Conservation (phyloP, 805 yeast species). For the Metschnikowia reukaufii region DNA sequence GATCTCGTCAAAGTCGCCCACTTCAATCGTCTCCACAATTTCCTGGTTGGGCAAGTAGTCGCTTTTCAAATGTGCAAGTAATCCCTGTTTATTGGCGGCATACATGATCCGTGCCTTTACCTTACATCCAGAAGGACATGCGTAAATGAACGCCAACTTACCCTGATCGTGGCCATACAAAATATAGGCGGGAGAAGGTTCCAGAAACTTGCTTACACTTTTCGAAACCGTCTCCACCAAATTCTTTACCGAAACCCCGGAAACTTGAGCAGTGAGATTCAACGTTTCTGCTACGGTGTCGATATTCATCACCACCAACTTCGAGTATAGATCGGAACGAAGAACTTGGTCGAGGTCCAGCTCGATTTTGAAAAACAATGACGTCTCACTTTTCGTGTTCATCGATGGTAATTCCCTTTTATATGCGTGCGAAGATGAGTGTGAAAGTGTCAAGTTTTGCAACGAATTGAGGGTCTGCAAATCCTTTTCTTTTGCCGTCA, state of each 20-base stretch:
- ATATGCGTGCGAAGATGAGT: constrained; percentile 10
- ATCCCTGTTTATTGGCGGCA: constrained; percentile 74
- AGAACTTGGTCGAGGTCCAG: constrained; percentile 24
- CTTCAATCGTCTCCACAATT: constrained; percentile 56
- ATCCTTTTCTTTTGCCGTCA: constrained; percentile 59
- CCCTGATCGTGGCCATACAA: constrained; percentile 45
- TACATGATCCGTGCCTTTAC: constrained; percentile 91
- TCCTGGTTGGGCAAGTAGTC: constrained; percentile 23
- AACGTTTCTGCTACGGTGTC: constrained; percentile 48
- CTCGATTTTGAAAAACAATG: constrained; percentile 18
- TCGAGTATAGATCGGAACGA: constrained; percentile 19
- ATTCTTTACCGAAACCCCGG: constrained; percentile 19
- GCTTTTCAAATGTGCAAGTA: constrained; percentile 50
- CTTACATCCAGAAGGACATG: constrained; percentile 88
- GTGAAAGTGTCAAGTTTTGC: constrained; percentile 31
- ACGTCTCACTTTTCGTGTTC: constrained; percentile 19
- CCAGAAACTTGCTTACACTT: constrained; percentile 25
- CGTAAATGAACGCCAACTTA: constrained; percentile 62
- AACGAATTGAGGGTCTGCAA: constrained; percentile 44
- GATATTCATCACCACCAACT: constrained; percentile 51
- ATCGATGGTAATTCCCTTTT: constrained; percentile 36
- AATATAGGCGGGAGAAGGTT: constrained; percentile 56
- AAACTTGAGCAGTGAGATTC: constrained; percentile 20
- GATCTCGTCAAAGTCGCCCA: constrained; percentile 71
- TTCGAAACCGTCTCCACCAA: constrained; percentile 24